Conservation (phyloP, 139 green algal species). For the Trebouxia sp. region DNA sequence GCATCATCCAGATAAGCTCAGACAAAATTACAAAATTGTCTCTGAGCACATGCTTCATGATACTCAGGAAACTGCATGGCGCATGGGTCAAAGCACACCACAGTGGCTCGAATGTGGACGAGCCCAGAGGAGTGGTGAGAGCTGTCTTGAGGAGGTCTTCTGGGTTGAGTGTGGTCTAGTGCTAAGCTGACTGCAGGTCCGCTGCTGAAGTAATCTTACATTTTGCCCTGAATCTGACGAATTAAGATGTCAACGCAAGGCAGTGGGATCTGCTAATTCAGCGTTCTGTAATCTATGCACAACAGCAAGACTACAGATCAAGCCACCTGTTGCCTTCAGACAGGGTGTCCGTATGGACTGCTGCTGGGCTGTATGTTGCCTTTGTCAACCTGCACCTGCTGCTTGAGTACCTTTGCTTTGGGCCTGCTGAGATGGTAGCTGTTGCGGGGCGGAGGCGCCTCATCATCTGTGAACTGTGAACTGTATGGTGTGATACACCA, state of each 20-base stretch:
- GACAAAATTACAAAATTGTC: neutral
- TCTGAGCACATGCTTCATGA: conserved; percentile 50
- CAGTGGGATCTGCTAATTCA: too few species aligned
- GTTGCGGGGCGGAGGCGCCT: too few species aligned
- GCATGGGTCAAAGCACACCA: conserved; percentile 51
- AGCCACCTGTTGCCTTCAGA: conserved; percentile 59
- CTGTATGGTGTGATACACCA: neutral
- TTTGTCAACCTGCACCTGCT: too few species aligned
- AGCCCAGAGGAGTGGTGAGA: conserved; percentile 40
- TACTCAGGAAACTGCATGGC: conserved; percentile 41
- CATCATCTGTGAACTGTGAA: too few species aligned
- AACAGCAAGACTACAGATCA: too few species aligned
- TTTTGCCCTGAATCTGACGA: conserved; percentile 37
- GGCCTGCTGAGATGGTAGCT: too few species aligned
- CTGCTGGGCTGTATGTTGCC: conserved; percentile 32
- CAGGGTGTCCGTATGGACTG: conserved; percentile 48
- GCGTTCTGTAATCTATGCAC: too few species aligned
- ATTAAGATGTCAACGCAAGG: conserved; percentile 53
- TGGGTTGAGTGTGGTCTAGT: conserved; percentile 31
- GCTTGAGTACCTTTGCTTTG: too few species aligned
- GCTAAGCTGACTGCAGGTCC: conserved; percentile 37
- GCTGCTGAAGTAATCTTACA: conserved; percentile 33
- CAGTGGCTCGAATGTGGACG: conserved; percentile 46
- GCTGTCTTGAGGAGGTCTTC: conserved; percentile 32
- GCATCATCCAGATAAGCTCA: neutral